Evolutionary conservation across 208 protist species (phyloP), one percentile per base, ranked within the genome.

Genomic region (Blechomonas ayalai): DNA sequence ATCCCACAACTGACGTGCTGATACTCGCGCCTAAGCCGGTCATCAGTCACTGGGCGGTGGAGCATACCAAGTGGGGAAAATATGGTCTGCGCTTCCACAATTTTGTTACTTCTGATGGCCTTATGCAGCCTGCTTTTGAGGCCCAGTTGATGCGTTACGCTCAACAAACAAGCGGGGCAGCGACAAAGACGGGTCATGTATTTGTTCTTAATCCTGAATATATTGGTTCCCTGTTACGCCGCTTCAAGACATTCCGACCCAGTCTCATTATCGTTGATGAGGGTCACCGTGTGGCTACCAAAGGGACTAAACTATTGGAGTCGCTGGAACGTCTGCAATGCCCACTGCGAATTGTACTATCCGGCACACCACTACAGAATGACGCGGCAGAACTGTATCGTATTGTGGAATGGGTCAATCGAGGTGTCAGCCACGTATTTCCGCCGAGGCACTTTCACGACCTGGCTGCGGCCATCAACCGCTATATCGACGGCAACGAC

Each of bases 301-400:
- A 73, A 44, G 69, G 66, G 3, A 85, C 51, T 23, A 80, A 80
- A 39, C 45, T 92, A 19, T 74, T 59, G 4, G 67, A 80, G 10
- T 48, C 24, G n/a, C 61, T 95, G 13, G 53, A 74, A 9, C 47
- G 60, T 9, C 53, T 90, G 32, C 24, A 44, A 4, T 90, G 79
- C 50, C 44, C 39, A 4, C 37, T 63, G 12, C 81, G 80, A 26
- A 56, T 95, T 9, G 79, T 91, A 12, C 65, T 93, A n/a, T 87
- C 82, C 27, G 88, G 84, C 29, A 95, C 84, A n/a, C 84, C 88
- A 20, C 39, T 95, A 48, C 88, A 95, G 40, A 95, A 93, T 53
- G 70, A 85, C 46, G 64, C 78, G 10, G 68, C 64, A 22, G 83
- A 95, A 41, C 59, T 95, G 12, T 92, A 92, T 48, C 61, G 68